Percentiles rank a stretch among this genome's conserved stretches.
Evolutionary conservation across 1,139 yeast species (phyloP).

Genomic region (Magnusiomyces tetraspermus): DNA sequence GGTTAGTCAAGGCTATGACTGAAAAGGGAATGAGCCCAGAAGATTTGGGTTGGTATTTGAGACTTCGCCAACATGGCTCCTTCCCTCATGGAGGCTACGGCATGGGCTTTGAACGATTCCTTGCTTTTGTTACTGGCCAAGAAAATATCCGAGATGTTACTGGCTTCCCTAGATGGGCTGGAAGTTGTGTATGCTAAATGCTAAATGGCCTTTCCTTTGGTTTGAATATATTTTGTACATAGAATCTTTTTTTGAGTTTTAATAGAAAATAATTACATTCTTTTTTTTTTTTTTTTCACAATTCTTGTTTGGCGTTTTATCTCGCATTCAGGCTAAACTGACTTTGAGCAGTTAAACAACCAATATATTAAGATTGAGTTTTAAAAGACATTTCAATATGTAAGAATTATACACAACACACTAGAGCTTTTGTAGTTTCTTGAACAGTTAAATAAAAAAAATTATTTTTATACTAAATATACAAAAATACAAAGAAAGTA

Average conservation of each 20-base stretch:
- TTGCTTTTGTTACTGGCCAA: slow-evolving; percentile 59
- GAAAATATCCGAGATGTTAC: slow-evolving; percentile 80
- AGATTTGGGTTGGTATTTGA: slow-evolving; percentile 72
- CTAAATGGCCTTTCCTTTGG: not conserved
- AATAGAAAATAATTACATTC: too few species aligned
- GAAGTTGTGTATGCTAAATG: slow-evolving; percentile 39
- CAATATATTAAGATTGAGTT: not conserved
- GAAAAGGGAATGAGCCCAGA: slow-evolving; percentile 34
- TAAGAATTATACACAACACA: not conserved
- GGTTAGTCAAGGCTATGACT: slow-evolving; percentile 43
- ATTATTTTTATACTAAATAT: too few species aligned
- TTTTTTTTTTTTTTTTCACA: too few species aligned
- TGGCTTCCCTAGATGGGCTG: slow-evolving; percentile 63
- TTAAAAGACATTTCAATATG: too few species aligned
- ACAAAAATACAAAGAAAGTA: too few species aligned
- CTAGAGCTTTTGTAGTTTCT: not conserved
- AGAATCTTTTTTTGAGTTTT: too few species aligned
- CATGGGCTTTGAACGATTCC: slow-evolving; percentile 79
- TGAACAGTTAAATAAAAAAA: too few species aligned
- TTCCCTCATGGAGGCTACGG: slow-evolving; percentile 98
- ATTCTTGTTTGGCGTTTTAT: too few species aligned
- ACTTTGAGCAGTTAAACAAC: too few species aligned
- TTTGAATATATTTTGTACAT: too few species aligned
- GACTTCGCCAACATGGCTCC: slow-evolving; percentile 64
- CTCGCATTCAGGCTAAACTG: too few species aligned